Conservation (phyloP, 345 rosid species). For the Populus pruinosa region DNA sequence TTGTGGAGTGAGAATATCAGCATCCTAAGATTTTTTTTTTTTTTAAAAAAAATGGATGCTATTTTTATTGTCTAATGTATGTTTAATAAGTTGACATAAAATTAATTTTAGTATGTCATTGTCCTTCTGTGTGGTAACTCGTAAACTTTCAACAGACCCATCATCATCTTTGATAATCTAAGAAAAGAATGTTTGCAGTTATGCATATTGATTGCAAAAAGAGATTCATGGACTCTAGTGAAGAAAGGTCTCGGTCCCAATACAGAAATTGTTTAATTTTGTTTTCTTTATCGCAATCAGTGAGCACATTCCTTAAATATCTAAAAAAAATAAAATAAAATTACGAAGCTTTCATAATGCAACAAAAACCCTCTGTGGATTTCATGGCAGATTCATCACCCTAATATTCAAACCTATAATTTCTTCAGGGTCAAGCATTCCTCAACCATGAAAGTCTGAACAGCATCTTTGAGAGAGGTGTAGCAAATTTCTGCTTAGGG, state of each 20-base stretch:
- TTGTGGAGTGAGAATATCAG: too few relatives aligned
- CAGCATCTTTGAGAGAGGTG: background rate
- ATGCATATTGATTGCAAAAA: background rate
- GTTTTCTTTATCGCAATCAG: background rate
- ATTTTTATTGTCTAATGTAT: background rate
- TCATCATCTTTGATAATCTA: background rate
- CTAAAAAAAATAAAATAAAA: background rate
- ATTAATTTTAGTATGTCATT: background rate
- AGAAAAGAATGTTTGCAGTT: background rate
- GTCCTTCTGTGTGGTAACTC: background rate
- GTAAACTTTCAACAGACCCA: background rate
- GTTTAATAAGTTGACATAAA: too few relatives aligned
- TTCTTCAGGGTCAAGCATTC: constrained; percentile 20
- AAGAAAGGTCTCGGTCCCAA: constrained; percentile 2
- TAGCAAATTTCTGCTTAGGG: background rate
- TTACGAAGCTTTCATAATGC: background rate
- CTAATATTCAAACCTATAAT: background rate
- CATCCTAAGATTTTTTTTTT: too few relatives aligned
- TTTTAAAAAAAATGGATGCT: too few relatives aligned
- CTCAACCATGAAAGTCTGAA: background rate
- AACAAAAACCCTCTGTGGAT: constrained; percentile 16
- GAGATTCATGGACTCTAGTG: constrained; percentile 15
- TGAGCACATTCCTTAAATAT: constrained; percentile 14
- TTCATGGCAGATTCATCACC: constrained; percentile 8
- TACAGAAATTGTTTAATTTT: background rate